Conservation (phyloP, 2,329 filamentous ascomycete genomes). For the Colletotrichum filicis region DNA sequence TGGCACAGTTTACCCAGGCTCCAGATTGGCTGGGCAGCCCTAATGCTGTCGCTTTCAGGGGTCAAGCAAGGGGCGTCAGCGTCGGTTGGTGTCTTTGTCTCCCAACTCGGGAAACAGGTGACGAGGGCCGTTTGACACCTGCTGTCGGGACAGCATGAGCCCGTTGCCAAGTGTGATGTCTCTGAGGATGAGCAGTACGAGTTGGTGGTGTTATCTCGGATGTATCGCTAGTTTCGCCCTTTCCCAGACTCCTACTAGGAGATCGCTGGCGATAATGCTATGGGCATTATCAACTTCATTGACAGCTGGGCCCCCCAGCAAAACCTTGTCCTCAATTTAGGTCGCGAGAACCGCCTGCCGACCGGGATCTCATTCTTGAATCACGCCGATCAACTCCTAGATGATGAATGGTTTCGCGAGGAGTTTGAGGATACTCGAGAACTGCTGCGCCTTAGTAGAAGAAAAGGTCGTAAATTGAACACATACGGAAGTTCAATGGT, state of each 20-base stretch:
- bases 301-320: not conserved
- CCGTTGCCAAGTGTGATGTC: too few relatives aligned
- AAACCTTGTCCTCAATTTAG: not conserved
- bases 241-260: not conserved
- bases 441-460: not conserved
- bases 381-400: not conserved
- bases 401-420: not conserved
- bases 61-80: too few relatives aligned
- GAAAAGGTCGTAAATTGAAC: not conserved
- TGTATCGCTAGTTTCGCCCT: not conserved
- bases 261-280: not conserved
- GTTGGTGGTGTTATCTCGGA: not conserved
- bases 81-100: too few relatives aligned
- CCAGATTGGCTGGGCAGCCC: too few relatives aligned
- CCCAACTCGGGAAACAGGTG: too few relatives aligned
- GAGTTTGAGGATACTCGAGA: not conserved
- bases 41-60: too few relatives aligned
- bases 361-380: slow-evolving; percentile 1
- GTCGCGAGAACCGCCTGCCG: not conserved
- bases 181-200: not conserved
- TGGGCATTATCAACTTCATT: not conserved
- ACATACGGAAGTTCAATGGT: too few relatives aligned
- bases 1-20: too few relatives aligned
- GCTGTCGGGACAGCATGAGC: too few relatives aligned
- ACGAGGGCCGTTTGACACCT: too few relatives aligned